A percentile compares a stretch with the other conserved stretches of the same genome.
Evolutionary conservation across 2,329 filamentous ascomycete species (phyloP).

Genomic region (Neodidymelliopsis sp.): DNA sequence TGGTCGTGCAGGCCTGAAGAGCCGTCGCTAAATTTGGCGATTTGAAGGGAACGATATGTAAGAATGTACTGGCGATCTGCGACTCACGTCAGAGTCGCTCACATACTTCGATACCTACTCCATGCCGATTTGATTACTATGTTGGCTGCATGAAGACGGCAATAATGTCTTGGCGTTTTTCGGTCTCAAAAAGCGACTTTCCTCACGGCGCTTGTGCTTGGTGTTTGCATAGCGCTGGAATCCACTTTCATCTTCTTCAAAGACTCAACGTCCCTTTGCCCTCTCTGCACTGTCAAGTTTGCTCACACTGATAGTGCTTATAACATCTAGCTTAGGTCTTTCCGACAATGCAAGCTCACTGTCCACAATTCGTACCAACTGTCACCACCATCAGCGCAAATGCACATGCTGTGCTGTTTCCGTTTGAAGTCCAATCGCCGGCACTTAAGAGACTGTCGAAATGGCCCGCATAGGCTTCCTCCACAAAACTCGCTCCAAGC

Average conservation of each 20-base stretch:
- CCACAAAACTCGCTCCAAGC: background rate
- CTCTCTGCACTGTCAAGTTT: conserved; percentile 2
- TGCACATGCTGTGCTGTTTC: conserved; percentile 3
- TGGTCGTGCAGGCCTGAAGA: conserved; percentile 39
- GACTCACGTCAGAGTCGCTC: background rate
- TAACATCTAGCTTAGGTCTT: too few relatives aligned
- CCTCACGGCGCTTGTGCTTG: conserved; percentile 14
- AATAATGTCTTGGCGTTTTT: conserved; percentile 12
- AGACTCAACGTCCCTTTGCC: background rate
- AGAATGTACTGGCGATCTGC: conserved; percentile 14
- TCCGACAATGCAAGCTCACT: too few relatives aligned
- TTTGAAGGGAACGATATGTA: conserved; percentile 15
- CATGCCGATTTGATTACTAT: conserved; percentile 6
- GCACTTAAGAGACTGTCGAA: background rate
- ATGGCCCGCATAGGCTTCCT: background rate
- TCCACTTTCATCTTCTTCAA: conserved; percentile 15
- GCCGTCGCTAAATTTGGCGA: conserved; percentile 31
- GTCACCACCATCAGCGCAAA: background rate
- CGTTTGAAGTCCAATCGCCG: background rate
- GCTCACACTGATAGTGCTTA: background rate
- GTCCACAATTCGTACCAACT: too few relatives aligned
- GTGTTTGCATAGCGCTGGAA: conserved; percentile 22
- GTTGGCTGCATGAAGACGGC: conserved; percentile 12
- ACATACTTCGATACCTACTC: conserved; percentile 11
- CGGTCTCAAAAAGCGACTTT: conserved; percentile 16